phyloP scores from a whole-genome alignment of 768 basidiomycete species.

The Gloeopeniophorella convolvens region DNA sequence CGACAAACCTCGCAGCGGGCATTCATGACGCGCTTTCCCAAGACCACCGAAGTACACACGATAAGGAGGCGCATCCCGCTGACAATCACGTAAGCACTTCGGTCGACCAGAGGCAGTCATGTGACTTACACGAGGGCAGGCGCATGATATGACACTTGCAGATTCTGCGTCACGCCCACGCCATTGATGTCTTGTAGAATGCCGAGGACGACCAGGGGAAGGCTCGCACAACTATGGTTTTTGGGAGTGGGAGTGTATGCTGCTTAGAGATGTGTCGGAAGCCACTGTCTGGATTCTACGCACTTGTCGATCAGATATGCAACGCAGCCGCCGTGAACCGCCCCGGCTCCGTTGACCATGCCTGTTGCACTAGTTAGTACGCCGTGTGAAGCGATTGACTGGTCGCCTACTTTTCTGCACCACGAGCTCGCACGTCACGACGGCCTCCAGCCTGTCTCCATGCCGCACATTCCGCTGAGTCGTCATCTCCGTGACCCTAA shows the following conservation, averaged over 20 bases:
- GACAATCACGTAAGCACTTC: neutral
- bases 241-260: too few species aligned
- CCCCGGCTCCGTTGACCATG: constrained; percentile 71
- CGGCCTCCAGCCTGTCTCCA: constrained; percentile 48
- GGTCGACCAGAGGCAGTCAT: constrained; percentile 2
- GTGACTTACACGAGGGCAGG: constrained; percentile 53
- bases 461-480: constrained; percentile 41
- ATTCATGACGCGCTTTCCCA: constrained; percentile 66
- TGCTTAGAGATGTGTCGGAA: too few species aligned
- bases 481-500: constrained; percentile 56
- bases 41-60: constrained; percentile 54
- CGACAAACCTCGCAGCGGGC: constrained; percentile 59
- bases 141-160: constrained; percentile 65
- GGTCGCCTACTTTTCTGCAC: constrained; percentile 47
- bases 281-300: constrained; percentile 20
- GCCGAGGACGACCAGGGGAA: constrained; percentile 62
- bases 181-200: constrained; percentile 55
- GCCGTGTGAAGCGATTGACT: neutral
- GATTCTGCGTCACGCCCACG: constrained; percentile 67
- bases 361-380: constrained; percentile 30
- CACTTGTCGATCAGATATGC: constrained; percentile 72
- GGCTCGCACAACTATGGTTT: constrained; percentile 65
- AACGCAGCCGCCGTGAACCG: constrained; percentile 71
- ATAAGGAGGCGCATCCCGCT: constrained; percentile 59
- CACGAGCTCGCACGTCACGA: constrained; percentile 53